A percentile compares a stretch with the other conserved stretches of the same genome.
Conservation (phyloP, 495 filamentous ascomycete genomes). For the Trichocladium uniseriatum region DNA sequence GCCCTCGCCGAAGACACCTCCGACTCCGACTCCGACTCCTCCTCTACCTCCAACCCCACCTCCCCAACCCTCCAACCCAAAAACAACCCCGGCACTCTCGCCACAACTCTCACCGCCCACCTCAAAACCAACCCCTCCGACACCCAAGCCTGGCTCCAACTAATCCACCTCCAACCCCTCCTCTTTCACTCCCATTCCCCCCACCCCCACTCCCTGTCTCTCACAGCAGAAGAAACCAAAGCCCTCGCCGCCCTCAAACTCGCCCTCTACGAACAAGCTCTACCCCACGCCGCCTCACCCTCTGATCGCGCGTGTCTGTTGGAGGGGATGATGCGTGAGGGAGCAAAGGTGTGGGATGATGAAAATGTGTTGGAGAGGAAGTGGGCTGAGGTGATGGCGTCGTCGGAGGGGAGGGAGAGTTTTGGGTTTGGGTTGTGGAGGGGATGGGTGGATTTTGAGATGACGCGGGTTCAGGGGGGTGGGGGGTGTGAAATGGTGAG, state of each 20-base stretch:
- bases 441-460: constrained; percentile 64
- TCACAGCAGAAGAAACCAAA: constrained; percentile 55
- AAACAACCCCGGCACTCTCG: constrained; percentile 32
- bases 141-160: constrained; percentile 60
- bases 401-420: no score
- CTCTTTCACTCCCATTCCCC: constrained; percentile 41
- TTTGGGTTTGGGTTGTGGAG: constrained; percentile 57
- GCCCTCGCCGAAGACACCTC: constrained; percentile 32
- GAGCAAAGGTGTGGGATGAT: no score
- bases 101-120: constrained; percentile 48
- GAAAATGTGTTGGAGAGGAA: constrained; percentile 49
- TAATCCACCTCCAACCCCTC: constrained; percentile 65
- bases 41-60: background rate
- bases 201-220: constrained; percentile 36
- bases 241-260: constrained; percentile 70
- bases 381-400: constrained; percentile 57
- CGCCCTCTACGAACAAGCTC: constrained; percentile 70
- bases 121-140: constrained; percentile 58
- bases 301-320: constrained; percentile 51
- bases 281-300: no score
- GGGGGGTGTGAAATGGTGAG: constrained; percentile 59
- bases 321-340: constrained; percentile 58
- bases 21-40: constrained; percentile 39
- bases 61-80: constrained; percentile 23
- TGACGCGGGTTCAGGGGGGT: constrained; percentile 57